phyloP scores from a whole-genome alignment of 2,329 filamentous ascomycete genomes.

The Fusarium coicis region DNA sequence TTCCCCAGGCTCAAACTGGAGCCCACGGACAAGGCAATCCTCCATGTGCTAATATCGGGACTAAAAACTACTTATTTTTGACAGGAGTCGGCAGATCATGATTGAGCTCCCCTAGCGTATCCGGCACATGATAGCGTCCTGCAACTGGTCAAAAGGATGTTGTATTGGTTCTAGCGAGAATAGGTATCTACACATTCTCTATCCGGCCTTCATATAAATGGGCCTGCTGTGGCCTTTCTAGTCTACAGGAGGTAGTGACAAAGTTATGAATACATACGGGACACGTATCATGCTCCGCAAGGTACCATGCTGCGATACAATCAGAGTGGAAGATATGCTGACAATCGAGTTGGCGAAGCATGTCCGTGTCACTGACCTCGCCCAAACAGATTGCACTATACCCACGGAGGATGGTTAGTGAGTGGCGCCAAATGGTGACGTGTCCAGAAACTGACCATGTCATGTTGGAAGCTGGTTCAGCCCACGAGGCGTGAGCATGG shows the following conservation, averaged over 20 bases:
- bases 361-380: background rate
- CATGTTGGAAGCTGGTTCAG: background rate
- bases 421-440: fast-evolving
- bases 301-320: background rate
- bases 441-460: background rate
- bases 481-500: background rate
- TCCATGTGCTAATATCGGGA: background rate
- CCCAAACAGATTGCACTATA: background rate
- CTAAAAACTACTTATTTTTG: background rate
- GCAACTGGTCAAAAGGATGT: too few species aligned
- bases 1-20: background rate
- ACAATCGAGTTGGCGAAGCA: background rate
- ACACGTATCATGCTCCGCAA: background rate
- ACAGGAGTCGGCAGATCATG: background rate
- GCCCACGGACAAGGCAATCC: background rate
- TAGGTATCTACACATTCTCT: background rate
- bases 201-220: background rate
- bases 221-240: background rate
- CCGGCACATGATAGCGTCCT: too few species aligned
- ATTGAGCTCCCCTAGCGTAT: too few species aligned
- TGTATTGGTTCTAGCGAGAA: too few species aligned
- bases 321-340: background rate
- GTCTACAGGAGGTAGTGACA: background rate
- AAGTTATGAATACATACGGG: background rate
- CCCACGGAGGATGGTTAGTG: background rate